Evolutionary conservation across 2,329 filamentous ascomycete species (phyloP).

Genomic region (Tolypocladium guangdongense): DNA sequence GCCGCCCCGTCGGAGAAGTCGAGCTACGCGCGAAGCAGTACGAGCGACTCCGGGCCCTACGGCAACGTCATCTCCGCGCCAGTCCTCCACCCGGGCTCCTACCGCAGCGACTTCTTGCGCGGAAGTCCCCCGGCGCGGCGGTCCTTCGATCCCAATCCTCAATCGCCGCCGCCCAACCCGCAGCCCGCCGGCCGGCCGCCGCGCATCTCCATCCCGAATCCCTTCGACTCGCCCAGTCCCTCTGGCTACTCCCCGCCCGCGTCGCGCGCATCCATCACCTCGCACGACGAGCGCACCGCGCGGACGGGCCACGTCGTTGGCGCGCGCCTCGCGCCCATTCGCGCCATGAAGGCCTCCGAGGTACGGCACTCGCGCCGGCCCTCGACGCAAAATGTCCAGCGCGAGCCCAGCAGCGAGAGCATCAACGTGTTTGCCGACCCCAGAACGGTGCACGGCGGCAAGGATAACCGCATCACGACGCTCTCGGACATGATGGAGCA

Average conservation of each 20-base stretch:
- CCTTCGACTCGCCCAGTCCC: conserved; percentile 22
- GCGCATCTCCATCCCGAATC: conserved; percentile 23
- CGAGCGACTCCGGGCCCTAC: conserved; percentile 10
- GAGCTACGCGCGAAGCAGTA: conserved; percentile 6
- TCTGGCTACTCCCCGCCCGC: conserved; percentile 10
- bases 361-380: conserved; percentile 11
- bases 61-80: conserved; percentile 46
- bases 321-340: conserved; percentile 23
- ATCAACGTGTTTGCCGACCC: conserved; percentile 44
- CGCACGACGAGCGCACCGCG: conserved; percentile 14
- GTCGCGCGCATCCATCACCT: conserved; percentile 9
- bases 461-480: conserved; percentile 28
- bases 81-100: conserved; percentile 31
- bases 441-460: conserved; percentile 21
- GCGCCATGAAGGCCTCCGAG: conserved; percentile 24
- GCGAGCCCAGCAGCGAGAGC: conserved; percentile 35
- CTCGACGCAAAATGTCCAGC: conserved; percentile 22
- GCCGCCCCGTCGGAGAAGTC: conserved; percentile 9
- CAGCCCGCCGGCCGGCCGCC: conserved; percentile 2
- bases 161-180: background rate
- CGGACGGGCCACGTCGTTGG: conserved; percentile 15
- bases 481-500: conserved; percentile 44
- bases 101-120: conserved; percentile 45
- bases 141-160: background rate
- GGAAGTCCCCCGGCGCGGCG: conserved; percentile 17